These are phyloP conservation scores for Garcia nutans DNA, from an alignment of 345 rosid genomes.

Conservation along the genomic window DNA sequence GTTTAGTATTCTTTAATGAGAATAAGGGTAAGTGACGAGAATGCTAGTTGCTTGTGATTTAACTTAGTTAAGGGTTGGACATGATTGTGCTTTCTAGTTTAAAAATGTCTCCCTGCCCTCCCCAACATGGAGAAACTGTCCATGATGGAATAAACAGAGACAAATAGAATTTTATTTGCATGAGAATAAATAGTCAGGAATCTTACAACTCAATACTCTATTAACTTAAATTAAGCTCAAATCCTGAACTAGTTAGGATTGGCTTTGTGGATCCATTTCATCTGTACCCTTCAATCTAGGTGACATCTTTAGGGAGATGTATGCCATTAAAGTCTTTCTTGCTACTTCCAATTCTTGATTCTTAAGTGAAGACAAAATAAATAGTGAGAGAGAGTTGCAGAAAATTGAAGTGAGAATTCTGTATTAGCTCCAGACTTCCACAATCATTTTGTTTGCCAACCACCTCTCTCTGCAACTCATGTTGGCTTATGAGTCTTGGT, in stretches of 20 bases:
- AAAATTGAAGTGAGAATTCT: not conserved
- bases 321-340: not conserved
- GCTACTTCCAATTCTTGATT: not conserved
- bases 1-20: not conserved
- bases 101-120: not conserved
- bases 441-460: not conserved
- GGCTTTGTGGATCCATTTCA: not conserved
- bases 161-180: not conserved
- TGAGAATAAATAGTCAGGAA: conserved; percentile 6
- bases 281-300: not conserved
- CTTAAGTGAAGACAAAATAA: not conserved
- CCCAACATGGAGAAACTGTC: not conserved
- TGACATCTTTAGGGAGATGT: not conserved
- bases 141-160: conserved; percentile 7
- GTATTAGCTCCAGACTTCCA: not conserved
- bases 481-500: not conserved
- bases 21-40: conserved; percentile 1
- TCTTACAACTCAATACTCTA: not conserved
- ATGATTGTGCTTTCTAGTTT: conserved; percentile 3
- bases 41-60: not conserved
- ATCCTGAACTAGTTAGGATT: not conserved
- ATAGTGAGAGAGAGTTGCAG: not conserved
- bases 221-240: not conserved
- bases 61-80: not conserved
- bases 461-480: not conserved